Evolutionary conservation across 495 filamentous ascomycete genomes (phyloP).

Genomic region (Annulohypoxylon maeteangense): DNA sequence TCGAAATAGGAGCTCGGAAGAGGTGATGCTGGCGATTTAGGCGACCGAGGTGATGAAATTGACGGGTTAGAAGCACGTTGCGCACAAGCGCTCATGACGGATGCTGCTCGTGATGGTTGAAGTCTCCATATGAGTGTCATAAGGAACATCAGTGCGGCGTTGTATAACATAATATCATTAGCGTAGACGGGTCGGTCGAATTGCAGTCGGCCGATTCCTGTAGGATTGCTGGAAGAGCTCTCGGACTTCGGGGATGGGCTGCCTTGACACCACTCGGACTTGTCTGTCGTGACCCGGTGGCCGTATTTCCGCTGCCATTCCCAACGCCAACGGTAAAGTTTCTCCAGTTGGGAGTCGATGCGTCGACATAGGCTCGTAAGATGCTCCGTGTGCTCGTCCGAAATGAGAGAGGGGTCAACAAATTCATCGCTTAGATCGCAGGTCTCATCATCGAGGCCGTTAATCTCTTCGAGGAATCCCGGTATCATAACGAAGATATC

Average conservation of each 20-base stretch:
- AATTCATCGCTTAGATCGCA: not conserved
- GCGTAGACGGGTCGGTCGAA: constrained; percentile 29
- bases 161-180: constrained; percentile 39
- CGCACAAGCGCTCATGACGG: constrained; percentile 28
- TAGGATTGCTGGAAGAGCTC: not conserved
- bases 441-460: constrained; percentile 10
- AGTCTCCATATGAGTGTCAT: constrained; percentile 42
- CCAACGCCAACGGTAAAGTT: constrained; percentile 41
- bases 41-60: not conserved
- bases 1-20: constrained; percentile 27
- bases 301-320: constrained; percentile 34
- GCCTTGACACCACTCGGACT: not conserved
- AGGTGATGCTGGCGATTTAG: not conserved
- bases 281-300: constrained; percentile 19
- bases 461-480: constrained; percentile 34
- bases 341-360: constrained; percentile 24
- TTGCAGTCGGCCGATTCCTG: constrained; percentile 9
- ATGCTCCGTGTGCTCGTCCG: constrained; percentile 3
- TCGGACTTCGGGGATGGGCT: not conserved
- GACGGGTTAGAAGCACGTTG: constrained; percentile 14
- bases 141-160: constrained; percentile 38
- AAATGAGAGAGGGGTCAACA: constrained; percentile 1
- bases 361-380: constrained; percentile 10
- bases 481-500: constrained; percentile 41
- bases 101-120: constrained; percentile 22